phyloP scores from a whole-genome alignment of 2,329 filamentous ascomycete genomes.

The Clarireedia paspali region DNA sequence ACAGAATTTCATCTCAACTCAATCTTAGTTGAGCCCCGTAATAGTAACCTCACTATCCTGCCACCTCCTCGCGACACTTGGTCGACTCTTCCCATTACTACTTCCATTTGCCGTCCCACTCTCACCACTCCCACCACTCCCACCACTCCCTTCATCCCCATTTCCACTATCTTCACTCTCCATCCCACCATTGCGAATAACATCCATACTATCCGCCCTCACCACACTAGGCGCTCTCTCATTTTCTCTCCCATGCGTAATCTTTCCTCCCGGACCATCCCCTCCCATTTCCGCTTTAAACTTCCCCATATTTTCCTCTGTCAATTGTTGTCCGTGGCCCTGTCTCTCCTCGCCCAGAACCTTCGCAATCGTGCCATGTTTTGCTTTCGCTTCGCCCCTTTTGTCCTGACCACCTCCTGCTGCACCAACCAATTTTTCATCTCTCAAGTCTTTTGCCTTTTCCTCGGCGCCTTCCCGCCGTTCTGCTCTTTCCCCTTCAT shows the following conservation, averaged over 20 bases:
- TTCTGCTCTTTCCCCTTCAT: constrained; percentile 37
- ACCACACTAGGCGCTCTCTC: neutral
- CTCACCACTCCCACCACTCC: constrained; percentile 4
- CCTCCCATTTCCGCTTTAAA: constrained; percentile 28
- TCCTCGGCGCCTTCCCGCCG: constrained; percentile 45
- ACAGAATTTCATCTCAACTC: neutral
- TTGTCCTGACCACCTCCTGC: constrained; percentile 10
- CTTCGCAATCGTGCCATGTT: neutral
- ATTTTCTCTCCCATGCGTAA: neutral
- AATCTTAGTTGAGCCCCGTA: neutral
- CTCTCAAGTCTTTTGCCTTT: constrained; percentile 43
- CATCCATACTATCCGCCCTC: neutral
- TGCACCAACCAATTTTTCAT: constrained; percentile 42
- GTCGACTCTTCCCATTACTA: neutral
- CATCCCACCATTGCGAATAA: neutral
- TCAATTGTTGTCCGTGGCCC: constrained; percentile 37
- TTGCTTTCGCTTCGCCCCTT: neutral
- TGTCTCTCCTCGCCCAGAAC: constrained; percentile 19
- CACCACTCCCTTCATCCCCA: constrained; percentile 10
- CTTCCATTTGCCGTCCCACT: constrained; percentile 3
- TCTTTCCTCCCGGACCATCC: neutral
- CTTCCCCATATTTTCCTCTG: constrained; percentile 46
- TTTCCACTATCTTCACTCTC: constrained; percentile 8
- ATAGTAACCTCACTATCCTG: constrained; percentile 6
- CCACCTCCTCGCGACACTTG: constrained; percentile 2